Percentiles rank a stretch among this genome's conserved stretches.
These are phyloP conservation scores for Dalbergia cultrata DNA, from an alignment of 306 rosid species.

Conservation along the genomic window DNA sequence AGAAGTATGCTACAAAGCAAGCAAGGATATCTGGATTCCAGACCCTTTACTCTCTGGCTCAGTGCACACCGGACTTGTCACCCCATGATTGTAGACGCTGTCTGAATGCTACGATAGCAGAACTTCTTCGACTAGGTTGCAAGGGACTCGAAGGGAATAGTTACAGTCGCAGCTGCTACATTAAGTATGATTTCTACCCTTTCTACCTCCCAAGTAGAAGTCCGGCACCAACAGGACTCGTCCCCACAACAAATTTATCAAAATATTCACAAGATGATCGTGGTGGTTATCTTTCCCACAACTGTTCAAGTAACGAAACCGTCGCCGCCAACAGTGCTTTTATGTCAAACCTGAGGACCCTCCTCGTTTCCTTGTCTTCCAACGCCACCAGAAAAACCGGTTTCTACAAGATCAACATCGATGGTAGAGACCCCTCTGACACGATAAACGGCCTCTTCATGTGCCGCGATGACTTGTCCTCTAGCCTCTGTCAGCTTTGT, in stretches of 20 bases:
- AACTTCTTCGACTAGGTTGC: background rate
- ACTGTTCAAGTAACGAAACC: background rate
- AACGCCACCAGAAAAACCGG: background rate
- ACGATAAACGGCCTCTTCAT: slow-evolving; percentile 41
- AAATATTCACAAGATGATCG: background rate
- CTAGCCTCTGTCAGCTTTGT: slow-evolving; percentile 15
- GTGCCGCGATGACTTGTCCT: slow-evolving; percentile 28
- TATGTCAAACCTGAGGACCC: background rate
- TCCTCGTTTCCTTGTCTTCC: slow-evolving; percentile 34
- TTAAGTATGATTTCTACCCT: background rate
- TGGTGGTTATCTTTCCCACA: background rate
- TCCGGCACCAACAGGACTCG: background rate
- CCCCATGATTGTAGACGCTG: slow-evolving; percentile 15
- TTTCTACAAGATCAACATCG: slow-evolving; percentile 8
- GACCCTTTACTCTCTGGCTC: slow-evolving; percentile 6
- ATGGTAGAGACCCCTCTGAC: background rate
- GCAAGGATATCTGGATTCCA: slow-evolving; percentile 18
- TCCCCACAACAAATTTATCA: background rate
- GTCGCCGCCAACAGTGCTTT: background rate
- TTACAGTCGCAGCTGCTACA: background rate
- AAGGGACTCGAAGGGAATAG: background rate
- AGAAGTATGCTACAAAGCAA: slow-evolving; percentile 33
- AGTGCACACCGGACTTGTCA: slow-evolving; percentile 29
- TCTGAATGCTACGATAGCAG: background rate
- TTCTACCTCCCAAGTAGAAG: slow-evolving; percentile 5